Evolutionary conservation across 1,284 basidiomycete species (phyloP).

Genomic region (Rhodotorula glutinis): DNA sequence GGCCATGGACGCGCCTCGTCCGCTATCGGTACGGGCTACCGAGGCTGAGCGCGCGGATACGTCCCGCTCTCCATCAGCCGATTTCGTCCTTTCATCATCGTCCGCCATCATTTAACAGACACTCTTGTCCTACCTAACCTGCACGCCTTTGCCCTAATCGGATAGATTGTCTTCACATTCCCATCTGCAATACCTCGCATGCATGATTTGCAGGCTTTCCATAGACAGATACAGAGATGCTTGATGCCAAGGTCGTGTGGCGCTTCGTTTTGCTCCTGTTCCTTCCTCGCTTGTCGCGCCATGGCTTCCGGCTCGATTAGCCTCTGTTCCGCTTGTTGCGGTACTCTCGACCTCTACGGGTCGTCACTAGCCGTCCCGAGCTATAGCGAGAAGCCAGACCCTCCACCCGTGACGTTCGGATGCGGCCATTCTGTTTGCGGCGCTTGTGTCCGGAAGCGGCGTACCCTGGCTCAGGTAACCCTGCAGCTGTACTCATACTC

Average conservation of each 20-base stretch:
- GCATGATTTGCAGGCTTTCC: too few species aligned
- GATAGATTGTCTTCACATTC: too few species aligned
- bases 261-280: neutral
- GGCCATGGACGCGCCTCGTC: neutral
- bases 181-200: too few species aligned
- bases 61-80: too few species aligned
- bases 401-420: slow-evolving; percentile 5
- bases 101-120: too few species aligned
- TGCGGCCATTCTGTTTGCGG: slow-evolving; percentile 28
- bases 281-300: neutral
- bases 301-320: neutral
- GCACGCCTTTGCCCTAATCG: too few species aligned
- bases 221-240: too few species aligned
- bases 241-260: too few species aligned
- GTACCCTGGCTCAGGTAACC: slow-evolving; percentile 12
- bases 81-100: too few species aligned
- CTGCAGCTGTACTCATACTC: too few species aligned
- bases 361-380: neutral
- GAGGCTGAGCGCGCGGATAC: neutral
- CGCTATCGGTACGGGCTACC: slow-evolving; percentile 8
- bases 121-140: too few species aligned
- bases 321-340: slow-evolving; percentile 32
- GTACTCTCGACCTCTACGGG: slow-evolving; percentile 5
- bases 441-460: slow-evolving; percentile 2
- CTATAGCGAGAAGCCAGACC: slow-evolving; percentile 19